These are phyloP conservation scores for Hondaea fermentalgiana DNA, from an alignment of 108 stramenopile species.

Conservation along the genomic window DNA sequence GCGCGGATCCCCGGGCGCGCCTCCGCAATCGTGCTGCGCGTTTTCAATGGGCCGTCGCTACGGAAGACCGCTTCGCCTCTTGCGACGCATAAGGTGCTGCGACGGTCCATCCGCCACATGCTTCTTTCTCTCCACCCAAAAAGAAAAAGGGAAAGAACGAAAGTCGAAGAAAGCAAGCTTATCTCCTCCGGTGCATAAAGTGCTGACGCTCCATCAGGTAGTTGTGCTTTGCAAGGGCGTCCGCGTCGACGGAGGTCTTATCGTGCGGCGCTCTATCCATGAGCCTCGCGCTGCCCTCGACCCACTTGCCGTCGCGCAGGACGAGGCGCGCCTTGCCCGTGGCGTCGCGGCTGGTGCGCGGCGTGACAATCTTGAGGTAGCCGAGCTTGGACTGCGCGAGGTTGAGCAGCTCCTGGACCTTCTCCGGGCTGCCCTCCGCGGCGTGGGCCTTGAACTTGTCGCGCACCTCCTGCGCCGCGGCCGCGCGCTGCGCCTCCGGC, in stretches of 20 bases:
- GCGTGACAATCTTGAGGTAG: background rate
- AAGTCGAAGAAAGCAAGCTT: background rate
- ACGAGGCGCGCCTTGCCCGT: background rate
- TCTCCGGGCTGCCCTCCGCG: background rate
- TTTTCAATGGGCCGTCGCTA: background rate
- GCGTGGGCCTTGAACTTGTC: background rate
- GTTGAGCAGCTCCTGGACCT: background rate
- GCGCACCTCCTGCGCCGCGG: background rate
- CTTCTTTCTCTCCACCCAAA: too few relatives aligned
- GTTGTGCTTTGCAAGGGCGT: background rate
- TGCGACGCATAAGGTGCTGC: too few relatives aligned
- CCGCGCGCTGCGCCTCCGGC: background rate
- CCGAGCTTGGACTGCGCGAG: background rate
- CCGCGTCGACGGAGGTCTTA: background rate
- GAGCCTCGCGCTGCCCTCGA: background rate
- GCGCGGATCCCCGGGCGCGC: background rate
- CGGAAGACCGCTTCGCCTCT: too few relatives aligned
- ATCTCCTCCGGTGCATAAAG: background rate
- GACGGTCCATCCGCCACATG: too few relatives aligned
- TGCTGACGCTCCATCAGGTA: conserved; percentile 17
- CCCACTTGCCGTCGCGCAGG: background rate
- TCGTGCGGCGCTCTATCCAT: background rate
- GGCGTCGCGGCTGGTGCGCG: background rate
- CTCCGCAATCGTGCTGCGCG: background rate
- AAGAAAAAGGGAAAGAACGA: too few relatives aligned